phyloP scores from a whole-genome alignment of 2,329 filamentous ascomycete species.

The Harringtonia lauricola region DNA sequence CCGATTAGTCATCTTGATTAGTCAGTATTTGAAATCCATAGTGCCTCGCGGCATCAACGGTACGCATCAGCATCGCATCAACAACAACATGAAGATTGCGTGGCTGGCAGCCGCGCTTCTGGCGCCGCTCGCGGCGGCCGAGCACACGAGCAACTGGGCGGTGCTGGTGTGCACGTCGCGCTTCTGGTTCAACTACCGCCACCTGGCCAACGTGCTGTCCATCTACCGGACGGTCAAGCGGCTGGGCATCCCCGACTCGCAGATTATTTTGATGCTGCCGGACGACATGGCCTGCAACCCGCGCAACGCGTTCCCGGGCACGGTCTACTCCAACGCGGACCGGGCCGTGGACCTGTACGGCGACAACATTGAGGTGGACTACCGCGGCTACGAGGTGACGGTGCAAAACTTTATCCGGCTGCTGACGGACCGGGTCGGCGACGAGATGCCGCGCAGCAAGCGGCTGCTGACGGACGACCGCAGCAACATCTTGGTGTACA shows the following conservation, averaged over 20 bases:
- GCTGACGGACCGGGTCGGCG: conserved; percentile 85
- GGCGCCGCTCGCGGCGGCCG: conserved; percentile 40
- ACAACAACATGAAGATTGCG: conserved; percentile 36
- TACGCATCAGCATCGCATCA: too few species aligned
- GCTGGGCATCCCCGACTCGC: conserved; percentile 91
- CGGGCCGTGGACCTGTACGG: conserved; percentile 93
- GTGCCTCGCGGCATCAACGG: too few species aligned
- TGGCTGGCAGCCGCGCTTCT: conserved; percentile 34
- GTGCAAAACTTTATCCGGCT: conserved; percentile 98
- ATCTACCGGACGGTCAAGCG: conserved; percentile 97
- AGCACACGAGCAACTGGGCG: conserved; percentile 98
- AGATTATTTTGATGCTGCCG: conserved; percentile 99
- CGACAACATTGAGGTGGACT: conserved; percentile 98
- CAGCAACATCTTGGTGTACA: conserved; percentile 96
- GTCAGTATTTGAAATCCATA: too few species aligned
- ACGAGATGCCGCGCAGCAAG: conserved; percentile 92
- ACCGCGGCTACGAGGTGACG: conserved; percentile 94
- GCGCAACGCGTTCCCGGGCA: conserved; percentile 93
- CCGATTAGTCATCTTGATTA: too few species aligned
- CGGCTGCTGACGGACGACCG: conserved; percentile 86
- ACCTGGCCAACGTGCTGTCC: conserved; percentile 93
- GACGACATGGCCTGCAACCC: conserved; percentile 99
- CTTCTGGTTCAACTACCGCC: conserved; percentile 99
- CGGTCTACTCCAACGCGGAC: conserved; percentile 96
- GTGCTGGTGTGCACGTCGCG: conserved; percentile 97